Evolutionary conservation across 345 rosid species (phyloP), one percentile per base, ranked within the genome.

Genomic region (Barbarea vulgaris): DNA sequence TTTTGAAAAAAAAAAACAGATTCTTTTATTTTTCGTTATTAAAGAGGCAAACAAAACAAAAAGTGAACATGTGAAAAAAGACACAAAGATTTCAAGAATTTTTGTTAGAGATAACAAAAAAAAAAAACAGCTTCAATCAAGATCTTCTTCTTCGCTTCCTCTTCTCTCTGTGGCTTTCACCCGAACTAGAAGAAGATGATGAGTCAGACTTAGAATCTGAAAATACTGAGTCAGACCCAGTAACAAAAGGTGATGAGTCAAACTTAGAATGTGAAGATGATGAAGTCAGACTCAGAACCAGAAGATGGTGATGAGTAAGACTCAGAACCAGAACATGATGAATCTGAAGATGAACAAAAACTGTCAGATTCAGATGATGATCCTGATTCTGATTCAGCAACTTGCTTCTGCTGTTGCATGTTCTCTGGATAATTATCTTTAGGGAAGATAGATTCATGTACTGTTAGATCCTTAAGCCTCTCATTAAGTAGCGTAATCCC

Each of bases 361-460:
- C 88, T 33, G n/a, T 73, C 85, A 0, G 83, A 84, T 42, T 79
- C 85, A 1, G 84, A 84, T 11, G 79, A 58, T 67, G 76, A 37
- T 69, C 70, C 52, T 86, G 61, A 50, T 36, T 73, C 86, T 3
- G 83, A 81, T 34, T 78, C 86, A 0, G 86, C 78, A 30, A 62
- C 82, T 22, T 79, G 82, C 63, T 85, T 81, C 67, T 84, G 89
- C 48, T 89, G 97, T 79, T 93, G 92, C 98, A 96, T 89, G 83
- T 91, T 93, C 92, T 91, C 88, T 1, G 94, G n/a, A n/a, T n/a
- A 93, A 67, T 91, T 88, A 64, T 93, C 98, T 69, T 51, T 87
- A 0, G 97, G 97, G 67, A 93, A 93, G 50, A 91, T 93, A 0
- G 96, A 86, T 27, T 93, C 94, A 67, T 67, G 80, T 89, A 87